Percentiles rank a stretch among this genome's conserved stretches.
Evolutionary conservation across 495 filamentous ascomycete genomes (phyloP).

Genomic region (Podospora didyma): DNA sequence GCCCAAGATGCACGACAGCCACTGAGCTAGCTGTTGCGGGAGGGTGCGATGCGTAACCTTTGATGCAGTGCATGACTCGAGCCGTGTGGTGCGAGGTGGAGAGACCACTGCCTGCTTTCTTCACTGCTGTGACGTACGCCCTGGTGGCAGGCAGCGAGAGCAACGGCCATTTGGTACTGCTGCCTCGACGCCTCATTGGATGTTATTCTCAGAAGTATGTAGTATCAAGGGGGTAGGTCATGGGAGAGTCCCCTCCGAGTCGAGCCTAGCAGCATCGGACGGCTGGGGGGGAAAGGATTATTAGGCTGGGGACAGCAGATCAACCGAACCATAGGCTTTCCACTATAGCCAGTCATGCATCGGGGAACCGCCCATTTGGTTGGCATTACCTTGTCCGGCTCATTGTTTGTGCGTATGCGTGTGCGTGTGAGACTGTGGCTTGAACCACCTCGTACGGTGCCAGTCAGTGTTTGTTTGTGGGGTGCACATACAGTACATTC

Average conservation of each 20-base stretch:
- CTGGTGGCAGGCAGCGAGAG: no score
- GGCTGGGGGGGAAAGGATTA: not conserved
- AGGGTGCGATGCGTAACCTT: not conserved
- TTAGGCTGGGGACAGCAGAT: not conserved
- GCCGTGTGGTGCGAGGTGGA: not conserved
- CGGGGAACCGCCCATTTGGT: constrained; percentile 4
- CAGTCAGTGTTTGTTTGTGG: no score
- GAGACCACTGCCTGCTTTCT: not conserved
- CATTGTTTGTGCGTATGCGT: not conserved
- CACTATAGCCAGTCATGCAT: constrained; percentile 6
- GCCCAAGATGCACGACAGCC: constrained; percentile 2
- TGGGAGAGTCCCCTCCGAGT: not conserved
- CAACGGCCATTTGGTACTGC: not conserved
- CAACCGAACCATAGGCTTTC: not conserved
- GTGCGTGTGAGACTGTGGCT: not conserved
- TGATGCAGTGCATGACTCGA: not conserved
- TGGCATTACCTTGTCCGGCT: constrained; percentile 1
- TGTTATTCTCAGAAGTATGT: not conserved
- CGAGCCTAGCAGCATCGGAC: not conserved
- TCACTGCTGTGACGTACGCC: not conserved
- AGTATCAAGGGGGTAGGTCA: not conserved
- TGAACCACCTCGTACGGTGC: no score
- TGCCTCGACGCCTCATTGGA: not conserved
- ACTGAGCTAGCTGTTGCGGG: not conserved
- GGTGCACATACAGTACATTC: no score